A percentile compares a stretch with the other conserved stretches of the same genome.
These are phyloP conservation scores for Penicillium cinerascens DNA, from an alignment of 495 filamentous ascomycete species.

Conservation along the genomic window DNA sequence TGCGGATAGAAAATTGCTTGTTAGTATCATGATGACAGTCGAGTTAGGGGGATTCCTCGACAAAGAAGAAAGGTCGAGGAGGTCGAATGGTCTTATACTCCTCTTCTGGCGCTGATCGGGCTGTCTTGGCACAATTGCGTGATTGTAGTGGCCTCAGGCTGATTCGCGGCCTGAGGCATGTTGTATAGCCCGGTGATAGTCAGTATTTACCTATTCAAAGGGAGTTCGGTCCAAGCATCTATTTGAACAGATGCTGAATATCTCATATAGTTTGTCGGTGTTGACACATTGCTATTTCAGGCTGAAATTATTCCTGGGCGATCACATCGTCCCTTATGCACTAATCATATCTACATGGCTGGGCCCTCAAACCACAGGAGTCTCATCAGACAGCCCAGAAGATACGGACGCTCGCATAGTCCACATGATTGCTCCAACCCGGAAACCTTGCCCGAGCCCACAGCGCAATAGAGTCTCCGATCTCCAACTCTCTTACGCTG, in stretches of 20 bases:
- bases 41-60: too few relatives aligned
- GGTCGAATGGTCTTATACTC: conserved; percentile 31
- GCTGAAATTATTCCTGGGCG: neutral
- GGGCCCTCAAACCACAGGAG: neutral
- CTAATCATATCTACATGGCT: neutral
- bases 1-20: neutral
- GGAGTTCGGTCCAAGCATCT: neutral
- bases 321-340: neutral
- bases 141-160: conserved; percentile 20
- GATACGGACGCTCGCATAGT: conserved; percentile 54
- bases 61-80: conserved; percentile 18
- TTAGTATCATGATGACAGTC: conserved; percentile 2
- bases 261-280: neutral
- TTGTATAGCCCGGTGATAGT: too few relatives aligned
- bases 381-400: conserved; percentile 58
- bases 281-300: neutral
- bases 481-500: conserved; percentile 52
- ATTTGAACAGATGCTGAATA: neutral
- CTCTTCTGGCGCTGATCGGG: conserved; percentile 14
- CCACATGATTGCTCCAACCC: conserved; percentile 58
- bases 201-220: neutral
- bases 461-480: conserved; percentile 64
- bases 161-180: neutral
- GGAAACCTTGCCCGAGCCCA: conserved; percentile 63
- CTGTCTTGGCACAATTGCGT: conserved; percentile 44